A percentile compares a stretch with the other conserved stretches of the same genome.
Conservation (phyloP, 2,329 filamentous ascomycete genomes). For the Calonectria montana region DNA sequence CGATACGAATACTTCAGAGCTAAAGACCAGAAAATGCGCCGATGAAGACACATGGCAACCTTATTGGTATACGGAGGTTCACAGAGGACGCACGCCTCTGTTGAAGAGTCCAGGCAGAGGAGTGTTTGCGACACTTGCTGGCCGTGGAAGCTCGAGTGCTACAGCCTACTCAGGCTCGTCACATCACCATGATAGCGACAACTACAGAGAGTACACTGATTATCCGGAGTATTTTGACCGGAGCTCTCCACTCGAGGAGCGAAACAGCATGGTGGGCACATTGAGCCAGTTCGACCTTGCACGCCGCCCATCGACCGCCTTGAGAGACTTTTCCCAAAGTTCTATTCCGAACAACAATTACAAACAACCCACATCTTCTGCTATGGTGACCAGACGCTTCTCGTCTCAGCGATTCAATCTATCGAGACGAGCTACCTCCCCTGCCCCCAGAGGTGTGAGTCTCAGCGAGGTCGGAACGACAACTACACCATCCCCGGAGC, state of each 20-base stretch:
- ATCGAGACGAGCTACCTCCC: constrained; percentile 16
- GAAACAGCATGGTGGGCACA: not conserved
- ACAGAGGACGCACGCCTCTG: not conserved
- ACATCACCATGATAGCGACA: not conserved
- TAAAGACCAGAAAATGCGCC: not conserved
- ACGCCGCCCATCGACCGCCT: constrained; percentile 7
- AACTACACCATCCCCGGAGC: constrained; percentile 7
- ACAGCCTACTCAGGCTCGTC: not conserved
- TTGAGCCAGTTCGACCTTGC: not conserved
- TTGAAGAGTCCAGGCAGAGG: no score
- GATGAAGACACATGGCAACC: not conserved
- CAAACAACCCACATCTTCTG: constrained; percentile 3
- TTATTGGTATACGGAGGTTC: no score
- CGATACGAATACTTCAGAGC: no score
- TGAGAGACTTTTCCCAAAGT: constrained; percentile 24
- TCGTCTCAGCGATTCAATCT: constrained; percentile 26
- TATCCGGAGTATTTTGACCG: not conserved
- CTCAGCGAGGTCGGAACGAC: not conserved
- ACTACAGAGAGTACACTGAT: not conserved
- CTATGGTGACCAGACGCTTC: constrained; percentile 14
- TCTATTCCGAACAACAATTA: constrained; percentile 15
- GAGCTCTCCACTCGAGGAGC: not conserved
- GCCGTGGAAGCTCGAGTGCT: not conserved
- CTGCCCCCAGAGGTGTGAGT: not conserved
- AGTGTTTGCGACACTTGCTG: not conserved